phyloP scores from a whole-genome alignment of 176 grass and related monocot species.

The Juncus inflexus region DNA sequence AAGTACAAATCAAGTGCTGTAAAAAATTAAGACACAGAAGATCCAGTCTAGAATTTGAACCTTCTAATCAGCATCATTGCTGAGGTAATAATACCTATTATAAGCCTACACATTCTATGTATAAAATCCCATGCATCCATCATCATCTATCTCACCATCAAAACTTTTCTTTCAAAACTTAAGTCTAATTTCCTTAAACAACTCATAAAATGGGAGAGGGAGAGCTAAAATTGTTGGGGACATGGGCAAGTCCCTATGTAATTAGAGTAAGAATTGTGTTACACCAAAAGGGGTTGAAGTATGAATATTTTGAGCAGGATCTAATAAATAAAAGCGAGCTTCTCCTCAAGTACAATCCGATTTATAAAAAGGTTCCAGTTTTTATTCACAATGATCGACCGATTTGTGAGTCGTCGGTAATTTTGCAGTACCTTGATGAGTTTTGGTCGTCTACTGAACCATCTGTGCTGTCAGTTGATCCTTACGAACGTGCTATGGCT shows the following conservation, averaged over 20 bases:
- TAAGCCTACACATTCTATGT: too few species aligned
- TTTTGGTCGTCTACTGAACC: background rate
- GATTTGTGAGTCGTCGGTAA: constrained; percentile 23
- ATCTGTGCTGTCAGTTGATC: constrained; percentile 16
- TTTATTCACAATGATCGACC: constrained; percentile 9
- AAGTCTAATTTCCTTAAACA: too few species aligned
- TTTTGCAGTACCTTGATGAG: constrained; percentile 30
- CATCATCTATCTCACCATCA: too few species aligned
- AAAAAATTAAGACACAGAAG: too few species aligned
- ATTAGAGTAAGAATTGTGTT: constrained; percentile 24
- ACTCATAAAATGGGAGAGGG: background rate
- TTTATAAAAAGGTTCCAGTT: constrained; percentile 25
- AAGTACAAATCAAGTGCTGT: too few species aligned
- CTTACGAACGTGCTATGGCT: constrained; percentile 24
- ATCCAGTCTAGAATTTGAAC: too few species aligned
- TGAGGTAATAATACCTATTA: too few species aligned
- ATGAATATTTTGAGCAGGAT: constrained; percentile 15
- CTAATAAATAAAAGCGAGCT: constrained; percentile 17
- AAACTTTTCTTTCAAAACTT: too few species aligned
- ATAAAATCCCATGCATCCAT: too few species aligned
- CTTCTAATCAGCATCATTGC: too few species aligned
- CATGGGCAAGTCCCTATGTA: constrained; percentile 17
- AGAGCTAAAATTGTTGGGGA: constrained; percentile 21
- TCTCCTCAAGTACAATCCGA: constrained; percentile 24
- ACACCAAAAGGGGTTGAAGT: constrained; percentile 20